phyloP scores from a whole-genome alignment of 352 stramenopile genomes.

The Globisporangium irregulare region DNA sequence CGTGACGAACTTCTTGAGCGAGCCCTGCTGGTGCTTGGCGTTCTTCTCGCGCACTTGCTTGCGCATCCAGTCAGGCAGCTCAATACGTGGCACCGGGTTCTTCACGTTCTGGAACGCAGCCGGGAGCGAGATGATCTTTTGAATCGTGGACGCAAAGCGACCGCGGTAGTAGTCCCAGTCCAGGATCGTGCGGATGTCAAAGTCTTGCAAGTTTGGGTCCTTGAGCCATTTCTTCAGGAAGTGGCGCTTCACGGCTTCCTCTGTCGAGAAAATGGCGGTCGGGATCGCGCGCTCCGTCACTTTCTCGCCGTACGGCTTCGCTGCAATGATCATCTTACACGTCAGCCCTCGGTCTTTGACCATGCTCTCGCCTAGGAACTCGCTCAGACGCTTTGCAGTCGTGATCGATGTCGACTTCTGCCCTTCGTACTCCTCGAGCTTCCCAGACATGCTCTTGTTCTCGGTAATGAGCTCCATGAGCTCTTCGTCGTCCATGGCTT shows the following conservation, averaged over 20 bases:
- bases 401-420: slow-evolving; percentile 98
- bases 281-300: slow-evolving; percentile 98
- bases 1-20: slow-evolving; percentile 91
- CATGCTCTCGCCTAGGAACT: slow-evolving; percentile 98
- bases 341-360: slow-evolving; percentile 98
- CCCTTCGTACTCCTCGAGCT: slow-evolving; percentile 95
- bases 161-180: slow-evolving; percentile 99
- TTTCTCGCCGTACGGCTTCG: slow-evolving; percentile 89
- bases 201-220: slow-evolving; percentile 89
- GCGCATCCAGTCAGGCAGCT: slow-evolving; percentile 96
- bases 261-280: slow-evolving; percentile 97
- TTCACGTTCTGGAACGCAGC: slow-evolving; percentile 95
- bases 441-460: slow-evolving; percentile 97
- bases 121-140: slow-evolving; percentile 99
- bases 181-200: slow-evolving; percentile 92
- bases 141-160: slow-evolving; percentile 88
- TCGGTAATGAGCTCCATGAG: slow-evolving; percentile 98
- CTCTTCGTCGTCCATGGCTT: slow-evolving; percentile 95
- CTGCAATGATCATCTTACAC: slow-evolving; percentile 98
- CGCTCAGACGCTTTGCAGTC: slow-evolving; percentile 94
- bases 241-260: slow-evolving; percentile 93
- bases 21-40: slow-evolving; percentile 69
- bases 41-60: slow-evolving; percentile 91
- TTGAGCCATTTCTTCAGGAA: slow-evolving; percentile 98
- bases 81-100: slow-evolving; percentile 96